These are phyloP conservation scores for Trichoderma gracile DNA, from an alignment of 2,329 filamentous ascomycete genomes.

Conservation along the genomic window DNA sequence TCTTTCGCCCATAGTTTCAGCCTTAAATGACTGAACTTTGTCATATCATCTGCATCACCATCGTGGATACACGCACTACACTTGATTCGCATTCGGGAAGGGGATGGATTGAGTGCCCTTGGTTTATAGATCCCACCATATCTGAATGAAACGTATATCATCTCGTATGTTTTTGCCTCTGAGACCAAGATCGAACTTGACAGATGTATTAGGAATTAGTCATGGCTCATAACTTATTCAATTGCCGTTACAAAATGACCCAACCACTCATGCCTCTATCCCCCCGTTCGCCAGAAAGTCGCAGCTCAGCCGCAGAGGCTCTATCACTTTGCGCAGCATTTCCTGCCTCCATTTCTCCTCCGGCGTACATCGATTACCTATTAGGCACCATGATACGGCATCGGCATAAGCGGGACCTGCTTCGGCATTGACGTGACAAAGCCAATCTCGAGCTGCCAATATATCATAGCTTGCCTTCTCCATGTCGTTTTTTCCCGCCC, in stretches of 20 bases:
- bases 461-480: conserved; percentile 4
- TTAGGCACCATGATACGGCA: conserved; percentile 24
- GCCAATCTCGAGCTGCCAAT: conserved; percentile 21
- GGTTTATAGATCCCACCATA: too few relatives aligned
- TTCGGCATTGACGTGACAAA: conserved; percentile 14
- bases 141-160: too few relatives aligned
- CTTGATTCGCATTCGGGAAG: too few relatives aligned
- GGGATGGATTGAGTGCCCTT: too few relatives aligned
- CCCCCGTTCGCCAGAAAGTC: background rate
- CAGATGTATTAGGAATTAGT: too few relatives aligned
- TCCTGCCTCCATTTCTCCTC: conserved; percentile 23
- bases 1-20: background rate
- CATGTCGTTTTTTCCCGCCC: background rate
- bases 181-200: too few relatives aligned
- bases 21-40: background rate
- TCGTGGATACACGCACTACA: too few relatives aligned
- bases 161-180: too few relatives aligned
- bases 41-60: too few relatives aligned
- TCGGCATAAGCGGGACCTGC: conserved; percentile 20
- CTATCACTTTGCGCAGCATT: conserved; percentile 14
- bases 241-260: background rate
- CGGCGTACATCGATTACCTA: background rate
- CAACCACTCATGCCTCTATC: background rate
- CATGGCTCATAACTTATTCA: too few relatives aligned
- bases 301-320: background rate